Conservation (phyloP, 768 basidiomycete genomes). For the Auricularia sp. region DNA sequence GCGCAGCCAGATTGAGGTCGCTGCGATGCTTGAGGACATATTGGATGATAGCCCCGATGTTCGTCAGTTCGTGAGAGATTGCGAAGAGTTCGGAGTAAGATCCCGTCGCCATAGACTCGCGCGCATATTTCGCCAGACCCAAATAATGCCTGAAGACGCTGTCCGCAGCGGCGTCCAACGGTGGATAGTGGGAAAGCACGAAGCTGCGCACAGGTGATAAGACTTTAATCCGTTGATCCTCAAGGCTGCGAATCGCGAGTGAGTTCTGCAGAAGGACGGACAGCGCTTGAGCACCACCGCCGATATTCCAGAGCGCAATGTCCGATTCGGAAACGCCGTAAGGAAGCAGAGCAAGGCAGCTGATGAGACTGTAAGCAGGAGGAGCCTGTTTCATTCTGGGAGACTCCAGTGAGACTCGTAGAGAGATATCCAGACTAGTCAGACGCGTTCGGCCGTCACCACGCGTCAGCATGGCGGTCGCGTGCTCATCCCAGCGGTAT, state of each 20-base stretch:
- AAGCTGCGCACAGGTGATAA: not conserved
- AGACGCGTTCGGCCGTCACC: not conserved
- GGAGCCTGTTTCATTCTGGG: not conserved
- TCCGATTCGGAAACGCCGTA: constrained; percentile 10
- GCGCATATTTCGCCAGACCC: not conserved
- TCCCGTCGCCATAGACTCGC: not conserved
- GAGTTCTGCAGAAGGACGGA: not conserved
- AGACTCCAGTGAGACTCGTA: not conserved
- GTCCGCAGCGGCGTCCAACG: not conserved
- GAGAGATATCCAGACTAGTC: not conserved
- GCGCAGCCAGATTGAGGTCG: too few species aligned
- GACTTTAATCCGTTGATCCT: not conserved
- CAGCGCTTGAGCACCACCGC: not conserved
- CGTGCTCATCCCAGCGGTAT: not conserved
- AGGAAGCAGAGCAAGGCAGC: not conserved
- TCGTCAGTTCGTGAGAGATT: not conserved
- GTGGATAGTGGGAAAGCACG: not conserved
- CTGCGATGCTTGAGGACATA: not conserved
- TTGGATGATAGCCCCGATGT: not conserved
- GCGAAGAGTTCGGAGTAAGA: not conserved
- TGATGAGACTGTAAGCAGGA: not conserved
- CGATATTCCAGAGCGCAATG: constrained; percentile 5
- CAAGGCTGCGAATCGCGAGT: not conserved
- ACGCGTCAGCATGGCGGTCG: not conserved
- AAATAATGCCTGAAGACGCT: not conserved